Evolutionary conservation across 495 filamentous ascomycete genomes (phyloP).

Genomic region (Hypoxylon fragiforme): DNA sequence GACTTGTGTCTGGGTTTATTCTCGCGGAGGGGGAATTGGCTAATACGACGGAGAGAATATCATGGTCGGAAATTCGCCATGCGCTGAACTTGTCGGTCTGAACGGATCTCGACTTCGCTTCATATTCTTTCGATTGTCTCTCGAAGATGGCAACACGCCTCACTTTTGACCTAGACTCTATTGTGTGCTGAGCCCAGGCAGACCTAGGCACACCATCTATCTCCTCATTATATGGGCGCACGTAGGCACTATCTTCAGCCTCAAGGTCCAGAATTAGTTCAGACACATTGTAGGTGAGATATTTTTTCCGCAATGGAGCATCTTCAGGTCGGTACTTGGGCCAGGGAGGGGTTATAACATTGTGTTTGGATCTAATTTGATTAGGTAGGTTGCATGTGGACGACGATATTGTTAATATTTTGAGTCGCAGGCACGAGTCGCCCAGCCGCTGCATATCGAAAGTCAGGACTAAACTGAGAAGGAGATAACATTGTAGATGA

Average conservation of each 20-base stretch:
- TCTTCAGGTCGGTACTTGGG: too few species aligned
- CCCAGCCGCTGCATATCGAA: slow-evolving; percentile 23
- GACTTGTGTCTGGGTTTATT: too few species aligned
- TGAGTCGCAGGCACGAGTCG: not conserved
- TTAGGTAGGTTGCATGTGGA: slow-evolving; percentile 9
- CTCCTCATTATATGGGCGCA: slow-evolving; percentile 22
- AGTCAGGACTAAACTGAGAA: not conserved
- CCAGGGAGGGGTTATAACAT: too few species aligned
- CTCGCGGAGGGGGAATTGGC: too few species aligned
- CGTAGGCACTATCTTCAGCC: slow-evolving; percentile 24
- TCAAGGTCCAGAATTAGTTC: slow-evolving; percentile 36
- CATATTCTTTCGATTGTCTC: slow-evolving; percentile 1
- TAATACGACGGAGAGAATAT: slow-evolving; percentile 34
- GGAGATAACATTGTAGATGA: slow-evolving; percentile 12
- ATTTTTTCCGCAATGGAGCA: not conserved
- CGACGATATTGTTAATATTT: slow-evolving; percentile 6
- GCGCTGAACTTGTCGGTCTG: slow-evolving; percentile 8
- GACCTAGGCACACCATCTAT: slow-evolving; percentile 13
- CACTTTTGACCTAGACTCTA: slow-evolving; percentile 4
- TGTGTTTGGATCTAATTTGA: not conserved
- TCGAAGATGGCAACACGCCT: slow-evolving; percentile 27
- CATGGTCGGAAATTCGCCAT: slow-evolving; percentile 33
- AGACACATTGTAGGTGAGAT: slow-evolving; percentile 15
- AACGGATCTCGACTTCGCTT: not conserved
- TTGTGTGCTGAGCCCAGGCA: not conserved